phyloP scores from a whole-genome alignment of 1,139 yeast genomes.

The Saccharomycopsis crataegensis region DNA sequence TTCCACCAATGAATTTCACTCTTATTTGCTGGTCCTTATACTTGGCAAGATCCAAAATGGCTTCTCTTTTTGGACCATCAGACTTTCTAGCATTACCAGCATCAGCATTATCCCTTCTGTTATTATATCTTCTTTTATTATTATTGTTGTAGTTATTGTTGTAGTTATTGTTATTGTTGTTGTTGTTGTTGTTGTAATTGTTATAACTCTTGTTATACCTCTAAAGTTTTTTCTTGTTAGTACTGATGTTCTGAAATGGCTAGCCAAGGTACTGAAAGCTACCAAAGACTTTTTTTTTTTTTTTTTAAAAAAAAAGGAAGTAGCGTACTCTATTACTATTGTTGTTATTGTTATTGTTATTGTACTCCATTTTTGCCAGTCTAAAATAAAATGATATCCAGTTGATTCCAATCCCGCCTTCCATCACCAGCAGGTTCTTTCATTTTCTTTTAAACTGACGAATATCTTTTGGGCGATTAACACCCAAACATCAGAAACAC shows the following conservation, averaged over 20 bases:
- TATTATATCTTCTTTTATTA: slow-evolving; percentile 16
- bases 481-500: background rate
- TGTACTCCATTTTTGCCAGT: background rate
- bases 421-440: too few species aligned
- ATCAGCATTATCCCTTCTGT: slow-evolving; percentile 19
- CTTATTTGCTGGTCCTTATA: slow-evolving; percentile 68
- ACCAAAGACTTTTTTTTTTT: too few species aligned
- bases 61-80: slow-evolving; percentile 83
- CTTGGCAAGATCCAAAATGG: slow-evolving; percentile 74
- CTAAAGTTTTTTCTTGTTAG: background rate
- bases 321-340: too few species aligned
- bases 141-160: slow-evolving; percentile 1
- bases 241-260: background rate
- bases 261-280: too few species aligned
- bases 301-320: too few species aligned
- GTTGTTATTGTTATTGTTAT: too few species aligned
- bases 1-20: slow-evolving; percentile 84
- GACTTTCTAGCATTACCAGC: slow-evolving; percentile 23
- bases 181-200: background rate
- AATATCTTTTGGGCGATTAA: background rate
- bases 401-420: too few species aligned
- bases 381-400: background rate
- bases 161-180: slow-evolving; percentile 1
- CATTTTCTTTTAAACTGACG: too few species aligned
- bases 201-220: background rate